Evolutionary conservation across 2,329 filamentous ascomycete species (phyloP).

Genomic region (Colletotrichum navitas): DNA sequence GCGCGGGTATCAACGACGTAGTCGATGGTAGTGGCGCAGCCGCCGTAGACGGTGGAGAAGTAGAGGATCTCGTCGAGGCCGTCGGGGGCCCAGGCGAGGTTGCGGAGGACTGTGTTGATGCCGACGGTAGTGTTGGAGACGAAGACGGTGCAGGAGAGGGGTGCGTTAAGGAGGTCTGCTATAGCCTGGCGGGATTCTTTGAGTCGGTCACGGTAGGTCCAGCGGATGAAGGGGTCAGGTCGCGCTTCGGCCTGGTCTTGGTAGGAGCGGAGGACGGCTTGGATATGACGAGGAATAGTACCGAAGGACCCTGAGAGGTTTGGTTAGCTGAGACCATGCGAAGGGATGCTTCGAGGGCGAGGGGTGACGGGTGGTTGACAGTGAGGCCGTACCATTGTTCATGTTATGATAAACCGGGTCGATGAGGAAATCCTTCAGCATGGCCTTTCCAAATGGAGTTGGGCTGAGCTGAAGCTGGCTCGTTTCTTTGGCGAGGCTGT

Average conservation of each 20-base stretch:
- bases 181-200: slow-evolving; percentile 74
- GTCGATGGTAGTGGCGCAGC: slow-evolving; percentile 79
- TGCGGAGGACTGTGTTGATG: slow-evolving; percentile 84
- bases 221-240: slow-evolving; percentile 83
- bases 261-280: slow-evolving; percentile 69
- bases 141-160: slow-evolving; percentile 77
- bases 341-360: background rate
- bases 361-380: background rate
- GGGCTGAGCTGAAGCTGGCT: background rate
- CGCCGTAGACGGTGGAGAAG: slow-evolving; percentile 84
- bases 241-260: slow-evolving; percentile 75
- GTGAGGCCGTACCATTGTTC: slow-evolving; percentile 75
- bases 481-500: slow-evolving; percentile 5
- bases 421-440: slow-evolving; percentile 77
- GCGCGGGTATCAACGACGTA: slow-evolving; percentile 76
- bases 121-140: slow-evolving; percentile 85
- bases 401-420: slow-evolving; percentile 77
- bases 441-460: slow-evolving; percentile 49
- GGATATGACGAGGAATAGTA: slow-evolving; percentile 75
- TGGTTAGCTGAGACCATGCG: slow-evolving; percentile 37
- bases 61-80: slow-evolving; percentile 84
- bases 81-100: slow-evolving; percentile 74
- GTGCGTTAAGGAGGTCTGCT: slow-evolving; percentile 75
- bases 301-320: slow-evolving; percentile 78
- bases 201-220: slow-evolving; percentile 72